A percentile compares a stretch with the other conserved stretches of the same genome.
phyloP scores from a whole-genome alignment of 148 eudicot species.

The Rhododendron kiyosumense region DNA sequence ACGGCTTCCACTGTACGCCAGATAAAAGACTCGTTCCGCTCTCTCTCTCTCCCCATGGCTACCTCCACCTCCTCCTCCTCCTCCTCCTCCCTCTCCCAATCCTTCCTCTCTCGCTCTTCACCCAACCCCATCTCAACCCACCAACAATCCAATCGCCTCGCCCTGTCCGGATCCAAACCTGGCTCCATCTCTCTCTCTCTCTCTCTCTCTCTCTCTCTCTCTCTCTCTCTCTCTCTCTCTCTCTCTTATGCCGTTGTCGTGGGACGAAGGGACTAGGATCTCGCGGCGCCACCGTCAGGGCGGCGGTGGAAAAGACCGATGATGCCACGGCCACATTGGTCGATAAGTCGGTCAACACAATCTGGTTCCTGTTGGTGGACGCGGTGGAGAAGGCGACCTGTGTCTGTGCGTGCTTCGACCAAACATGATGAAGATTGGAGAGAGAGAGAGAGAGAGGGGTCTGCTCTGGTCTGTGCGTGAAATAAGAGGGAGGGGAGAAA shows the following conservation, averaged over 20 bases:
- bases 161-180: background rate
- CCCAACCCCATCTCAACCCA: constrained; percentile 9
- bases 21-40: background rate
- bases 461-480: too few relatives aligned
- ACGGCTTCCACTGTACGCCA: too few relatives aligned
- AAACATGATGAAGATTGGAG: too few relatives aligned
- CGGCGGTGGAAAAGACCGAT: background rate
- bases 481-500: too few relatives aligned
- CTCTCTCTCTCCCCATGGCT: background rate
- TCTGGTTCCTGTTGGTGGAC: constrained; percentile 37
- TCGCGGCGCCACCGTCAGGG: background rate
- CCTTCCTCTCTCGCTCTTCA: background rate
- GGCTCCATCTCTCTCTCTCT: background rate
- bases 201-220: too few relatives aligned
- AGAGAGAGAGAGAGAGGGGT: too few relatives aligned
- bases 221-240: background rate
- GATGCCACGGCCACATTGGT: background rate
- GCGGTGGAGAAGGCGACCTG: constrained; percentile 64
- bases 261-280: background rate
- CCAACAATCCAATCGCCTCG: background rate
- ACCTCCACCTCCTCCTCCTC: background rate
- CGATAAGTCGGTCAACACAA: background rate
- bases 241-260: background rate
- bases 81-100: background rate
- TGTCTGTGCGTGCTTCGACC: too few relatives aligned